phyloP scores from a whole-genome alignment of 768 basidiomycete genomes.

The Suillus subluteus region DNA sequence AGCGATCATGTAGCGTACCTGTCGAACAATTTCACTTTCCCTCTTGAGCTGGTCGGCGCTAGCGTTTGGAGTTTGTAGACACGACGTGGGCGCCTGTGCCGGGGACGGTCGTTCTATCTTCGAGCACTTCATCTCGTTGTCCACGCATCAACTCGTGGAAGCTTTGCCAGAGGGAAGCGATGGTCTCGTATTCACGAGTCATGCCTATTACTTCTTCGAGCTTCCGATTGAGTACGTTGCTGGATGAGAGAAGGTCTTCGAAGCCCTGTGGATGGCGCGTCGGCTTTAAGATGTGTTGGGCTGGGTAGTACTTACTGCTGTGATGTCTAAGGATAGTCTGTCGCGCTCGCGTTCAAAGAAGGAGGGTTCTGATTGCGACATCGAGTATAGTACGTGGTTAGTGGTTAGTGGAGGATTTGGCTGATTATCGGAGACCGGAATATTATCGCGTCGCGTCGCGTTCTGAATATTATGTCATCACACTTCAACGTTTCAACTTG shows the following conservation, averaged over 20 bases:
- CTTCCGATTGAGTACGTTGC: slow-evolving; percentile 87
- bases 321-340: slow-evolving; percentile 72
- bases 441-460: neutral
- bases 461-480: slow-evolving; percentile 3
- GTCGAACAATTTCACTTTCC: slow-evolving; percentile 4
- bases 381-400: slow-evolving; percentile 5
- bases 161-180: slow-evolving; percentile 81
- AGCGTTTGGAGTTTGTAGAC: slow-evolving; percentile 31
- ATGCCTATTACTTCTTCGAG: slow-evolving; percentile 92
- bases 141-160: slow-evolving; percentile 79
- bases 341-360: slow-evolving; percentile 87
- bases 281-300: neutral
- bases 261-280: slow-evolving; percentile 63
- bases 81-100: slow-evolving; percentile 77
- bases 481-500: neutral
- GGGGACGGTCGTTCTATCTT: slow-evolving; percentile 45
- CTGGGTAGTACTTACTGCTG: slow-evolving; percentile 50
- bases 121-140: slow-evolving; percentile 41
- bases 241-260: slow-evolving; percentile 82
- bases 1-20: slow-evolving; percentile 23
- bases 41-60: slow-evolving; percentile 3
- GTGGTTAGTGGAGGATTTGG: neutral
- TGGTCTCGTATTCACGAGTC: slow-evolving; percentile 90
- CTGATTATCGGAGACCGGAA: neutral
- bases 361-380: slow-evolving; percentile 44